A percentile compares a stretch with the other conserved stretches of the same genome.
Evolutionary conservation across 2,329 filamentous ascomycete genomes (phyloP).

Genomic region (Metarhizium anisopliae): DNA sequence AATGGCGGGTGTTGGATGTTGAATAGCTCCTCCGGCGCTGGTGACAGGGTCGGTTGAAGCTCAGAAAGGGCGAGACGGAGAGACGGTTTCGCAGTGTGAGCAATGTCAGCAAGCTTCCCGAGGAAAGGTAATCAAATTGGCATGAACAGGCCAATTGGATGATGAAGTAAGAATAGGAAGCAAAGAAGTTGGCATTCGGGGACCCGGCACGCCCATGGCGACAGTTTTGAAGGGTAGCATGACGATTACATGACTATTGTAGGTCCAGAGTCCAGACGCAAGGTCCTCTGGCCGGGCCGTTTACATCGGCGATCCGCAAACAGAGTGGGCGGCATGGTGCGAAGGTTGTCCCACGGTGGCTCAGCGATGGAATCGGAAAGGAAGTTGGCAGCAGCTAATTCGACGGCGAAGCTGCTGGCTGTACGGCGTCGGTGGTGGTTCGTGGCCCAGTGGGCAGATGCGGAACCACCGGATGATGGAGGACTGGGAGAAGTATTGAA

Average conservation of each 20-base stretch:
- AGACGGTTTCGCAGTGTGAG: not conserved
- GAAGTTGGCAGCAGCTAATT: not conserved
- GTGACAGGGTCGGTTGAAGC: not conserved
- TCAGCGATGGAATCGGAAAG: not conserved
- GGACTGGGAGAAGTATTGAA: too few relatives aligned
- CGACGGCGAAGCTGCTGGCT: not conserved
- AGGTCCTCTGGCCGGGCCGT: not conserved
- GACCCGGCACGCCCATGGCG: not conserved
- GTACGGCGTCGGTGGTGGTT: not conserved
- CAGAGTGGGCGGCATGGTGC: not conserved
- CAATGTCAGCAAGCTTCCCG: not conserved
- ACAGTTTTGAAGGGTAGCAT: not conserved
- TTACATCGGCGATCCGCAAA: not conserved
- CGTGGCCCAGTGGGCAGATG: not conserved
- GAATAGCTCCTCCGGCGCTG: not conserved
- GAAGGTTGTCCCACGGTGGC: constrained; percentile 3
- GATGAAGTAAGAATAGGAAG: not conserved
- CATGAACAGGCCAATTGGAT: not conserved
- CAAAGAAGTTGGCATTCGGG: not conserved
- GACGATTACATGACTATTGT: constrained; percentile 1
- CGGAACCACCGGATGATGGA: too few relatives aligned
- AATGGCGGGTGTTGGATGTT: not conserved
- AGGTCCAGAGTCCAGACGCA: not conserved
- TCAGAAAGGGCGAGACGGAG: not conserved
- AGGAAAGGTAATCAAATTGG: not conserved